These are phyloP conservation scores for Sarocladium strictum DNA, from an alignment of 2,329 filamentous ascomycete genomes.

Conservation along the genomic window DNA sequence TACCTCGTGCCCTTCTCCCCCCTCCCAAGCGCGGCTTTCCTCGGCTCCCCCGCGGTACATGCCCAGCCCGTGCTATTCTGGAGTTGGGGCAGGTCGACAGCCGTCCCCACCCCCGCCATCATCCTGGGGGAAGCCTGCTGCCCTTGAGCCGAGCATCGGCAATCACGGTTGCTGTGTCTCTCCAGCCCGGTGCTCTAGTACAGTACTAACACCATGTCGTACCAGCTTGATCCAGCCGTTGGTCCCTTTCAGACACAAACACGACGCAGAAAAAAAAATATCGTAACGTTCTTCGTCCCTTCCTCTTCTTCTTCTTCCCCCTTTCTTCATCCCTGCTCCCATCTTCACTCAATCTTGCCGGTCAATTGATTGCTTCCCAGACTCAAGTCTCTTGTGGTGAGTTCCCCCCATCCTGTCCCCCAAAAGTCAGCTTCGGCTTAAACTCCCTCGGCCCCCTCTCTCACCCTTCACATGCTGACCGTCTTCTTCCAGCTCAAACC, in stretches of 20 bases:
- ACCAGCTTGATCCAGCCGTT: too few species aligned
- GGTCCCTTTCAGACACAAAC: neutral
- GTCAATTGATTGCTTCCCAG: neutral
- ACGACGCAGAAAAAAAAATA: neutral
- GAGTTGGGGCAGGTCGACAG: too few species aligned
- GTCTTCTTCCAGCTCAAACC: neutral
- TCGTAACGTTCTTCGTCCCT: too few species aligned
- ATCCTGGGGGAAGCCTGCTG: neutral
- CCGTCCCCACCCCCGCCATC: neutral
- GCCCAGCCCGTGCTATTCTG: too few species aligned
- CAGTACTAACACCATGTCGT: too few species aligned
- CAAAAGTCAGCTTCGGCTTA: neutral
- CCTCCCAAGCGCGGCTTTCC: slow-evolving; percentile 8
- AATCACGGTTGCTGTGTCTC: neutral
- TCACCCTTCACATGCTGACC: slow-evolving; percentile 9
- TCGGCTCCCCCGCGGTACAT: slow-evolving; percentile 1
- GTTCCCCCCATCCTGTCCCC: neutral
- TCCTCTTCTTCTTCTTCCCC: neutral
- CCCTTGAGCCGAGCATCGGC: slow-evolving; percentile 4
- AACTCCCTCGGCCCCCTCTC: neutral
- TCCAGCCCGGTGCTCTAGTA: too few species aligned
- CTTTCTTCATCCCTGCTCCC: neutral
- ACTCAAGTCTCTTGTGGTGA: neutral
- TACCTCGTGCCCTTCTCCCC: neutral
- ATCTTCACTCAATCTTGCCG: neutral